Evolutionary conservation across 23 red algal species (phyloP), one percentile per base, ranked within the genome.

Genomic region (Cyanidiococcus yangmingshanensis): DNA sequence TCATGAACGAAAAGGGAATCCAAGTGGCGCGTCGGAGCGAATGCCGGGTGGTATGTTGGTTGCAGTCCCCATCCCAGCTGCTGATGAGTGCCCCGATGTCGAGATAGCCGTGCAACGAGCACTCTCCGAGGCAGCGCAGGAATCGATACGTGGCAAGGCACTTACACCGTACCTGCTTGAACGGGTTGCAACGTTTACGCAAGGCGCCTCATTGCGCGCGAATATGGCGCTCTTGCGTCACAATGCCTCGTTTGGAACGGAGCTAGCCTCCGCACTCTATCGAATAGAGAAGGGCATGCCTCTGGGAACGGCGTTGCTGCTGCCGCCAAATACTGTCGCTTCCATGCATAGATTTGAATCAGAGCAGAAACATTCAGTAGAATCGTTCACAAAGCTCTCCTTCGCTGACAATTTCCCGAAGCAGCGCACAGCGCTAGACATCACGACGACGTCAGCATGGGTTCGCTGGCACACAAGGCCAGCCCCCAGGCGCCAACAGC

Each of bases 131-230:
- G 50, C 82, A 36, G 26, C 57, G 1, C 16, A 29, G 1, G 17
- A 38, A 0, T 1, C 71, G 1, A 0, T 88, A 3, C 1, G 39
- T 1, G 85, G 85, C 0, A 30, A 58, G 16, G 63, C 76, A 38
- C 68, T 89, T 1, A 95, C 91, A 15, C 91, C 91, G 36, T 95
- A 89, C 76, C 76, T 95, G 41, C 76, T 95, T 0, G 45, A 74
- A 33, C 54, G 87, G 24, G 77, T 95, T 21, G 86, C 87, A 0
- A 79, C 85, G 67, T 45, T 82, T 40, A 90, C 91, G 15, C 45
- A 76, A 37, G 80, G 80, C 39, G 82, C 74, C 24, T 89, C 91
- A 40, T 37, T 95, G 0, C 36, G 40, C 32, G 80, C 87, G 50
- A 95, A 95, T 39, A 76, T 89, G 33, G 67, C 76, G 36, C 76